These are phyloP conservation scores for Plantago elongata DNA, from an alignment of 257 asterid species.

Conservation along the genomic window DNA sequence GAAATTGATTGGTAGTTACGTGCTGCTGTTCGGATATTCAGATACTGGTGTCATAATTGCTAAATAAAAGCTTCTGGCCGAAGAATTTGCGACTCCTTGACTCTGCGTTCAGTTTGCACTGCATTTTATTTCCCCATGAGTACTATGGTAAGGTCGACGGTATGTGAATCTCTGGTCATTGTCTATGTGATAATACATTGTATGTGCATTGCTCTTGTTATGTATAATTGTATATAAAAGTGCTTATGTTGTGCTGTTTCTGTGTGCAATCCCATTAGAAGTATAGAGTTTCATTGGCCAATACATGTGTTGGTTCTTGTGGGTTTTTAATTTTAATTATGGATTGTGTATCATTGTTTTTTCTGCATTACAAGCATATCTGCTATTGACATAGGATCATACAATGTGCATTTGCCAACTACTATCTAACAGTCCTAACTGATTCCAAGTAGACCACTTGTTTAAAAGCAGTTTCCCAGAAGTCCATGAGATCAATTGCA, in stretches of 20 bases:
- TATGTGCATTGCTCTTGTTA: background rate
- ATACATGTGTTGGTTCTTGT: slow-evolving; percentile 1
- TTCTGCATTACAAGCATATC: background rate
- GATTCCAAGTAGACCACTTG: slow-evolving; percentile 5
- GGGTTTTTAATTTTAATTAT: slow-evolving; percentile 1
- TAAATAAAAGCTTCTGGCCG: slow-evolving; percentile 11
- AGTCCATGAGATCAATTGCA: background rate
- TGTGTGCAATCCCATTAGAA: background rate
- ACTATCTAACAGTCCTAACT: slow-evolving; percentile 9
- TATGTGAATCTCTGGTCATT: background rate
- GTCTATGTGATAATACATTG: background rate
- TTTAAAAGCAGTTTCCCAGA: background rate
- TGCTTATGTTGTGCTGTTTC: slow-evolving; percentile 5
- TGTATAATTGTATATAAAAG: background rate
- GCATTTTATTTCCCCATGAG: slow-evolving; percentile 17
- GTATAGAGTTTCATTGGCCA: background rate
- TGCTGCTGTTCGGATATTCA: slow-evolving; percentile 3
- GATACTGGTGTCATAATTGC: slow-evolving; percentile 7
- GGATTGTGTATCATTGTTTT: slow-evolving; percentile 2
- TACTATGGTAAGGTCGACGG: slow-evolving; percentile 31
- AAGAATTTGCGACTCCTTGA: slow-evolving; percentile 14
- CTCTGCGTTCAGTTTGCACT: slow-evolving; percentile 15
- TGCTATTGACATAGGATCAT: background rate
- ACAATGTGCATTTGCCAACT: background rate
- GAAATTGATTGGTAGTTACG: background rate